Conservation (phyloP, 768 basidiomycete species). For the Kwoniella dendrophila region DNA sequence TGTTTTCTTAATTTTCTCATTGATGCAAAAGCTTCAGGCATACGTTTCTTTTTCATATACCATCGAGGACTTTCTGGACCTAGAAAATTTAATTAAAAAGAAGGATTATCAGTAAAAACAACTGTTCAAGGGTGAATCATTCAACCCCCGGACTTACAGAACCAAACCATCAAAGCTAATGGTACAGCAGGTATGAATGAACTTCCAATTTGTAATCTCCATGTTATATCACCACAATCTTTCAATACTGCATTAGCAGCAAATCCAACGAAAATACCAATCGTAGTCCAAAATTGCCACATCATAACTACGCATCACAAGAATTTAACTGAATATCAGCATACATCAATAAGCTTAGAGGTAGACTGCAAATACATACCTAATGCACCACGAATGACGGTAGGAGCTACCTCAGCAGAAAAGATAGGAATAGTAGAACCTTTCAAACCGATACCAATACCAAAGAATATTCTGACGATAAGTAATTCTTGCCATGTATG, state of each 20-base stretch:
- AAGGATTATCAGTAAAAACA: too few species aligned
- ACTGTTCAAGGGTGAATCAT: too few species aligned
- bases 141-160: slow-evolving; percentile 45
- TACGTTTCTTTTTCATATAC: slow-evolving; percentile 54
- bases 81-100: slow-evolving; percentile 43
- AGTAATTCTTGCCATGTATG: slow-evolving; percentile 36
- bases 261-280: slow-evolving; percentile 55
- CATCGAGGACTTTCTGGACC: slow-evolving; percentile 47
- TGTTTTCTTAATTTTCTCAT: slow-evolving; percentile 50
- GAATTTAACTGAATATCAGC: too few species aligned
- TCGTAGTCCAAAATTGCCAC: slow-evolving; percentile 63
- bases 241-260: slow-evolving; percentile 51
- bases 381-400: slow-evolving; percentile 78
- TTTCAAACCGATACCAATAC: slow-evolving; percentile 46
- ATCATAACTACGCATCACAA: slow-evolving; percentile 66
- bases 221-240: slow-evolving; percentile 46
- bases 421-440: slow-evolving; percentile 63
- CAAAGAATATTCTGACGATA: slow-evolving; percentile 33
- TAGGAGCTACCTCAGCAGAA: slow-evolving; percentile 75
- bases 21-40: slow-evolving; percentile 49
- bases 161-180: slow-evolving; percentile 31
- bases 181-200: slow-evolving; percentile 34
- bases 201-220: slow-evolving; percentile 56
- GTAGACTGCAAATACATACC: slow-evolving; percentile 83
- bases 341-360: slow-evolving; percentile 49